Percentiles rank a stretch among this genome's conserved stretches.
Evolutionary conservation across 2,329 filamentous ascomycete genomes (phyloP).

Genomic region (Biscogniauxia sp.): DNA sequence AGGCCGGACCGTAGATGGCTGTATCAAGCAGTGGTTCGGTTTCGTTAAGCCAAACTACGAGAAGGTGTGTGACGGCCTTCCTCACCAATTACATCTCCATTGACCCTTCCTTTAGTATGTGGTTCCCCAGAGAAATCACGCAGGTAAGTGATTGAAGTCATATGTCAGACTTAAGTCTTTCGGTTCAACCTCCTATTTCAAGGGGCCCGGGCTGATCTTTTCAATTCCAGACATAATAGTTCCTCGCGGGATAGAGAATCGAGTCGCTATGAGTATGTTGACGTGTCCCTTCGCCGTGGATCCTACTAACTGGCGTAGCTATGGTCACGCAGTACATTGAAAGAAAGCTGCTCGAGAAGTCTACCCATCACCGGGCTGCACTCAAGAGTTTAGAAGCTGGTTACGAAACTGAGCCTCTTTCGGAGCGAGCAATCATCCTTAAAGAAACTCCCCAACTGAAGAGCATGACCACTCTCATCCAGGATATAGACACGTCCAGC

Average conservation of each 20-base stretch:
- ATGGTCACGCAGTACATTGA: constrained; percentile 96
- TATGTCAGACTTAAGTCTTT: not conserved
- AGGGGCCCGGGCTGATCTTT: constrained; percentile 2
- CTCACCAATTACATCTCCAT: not conserved
- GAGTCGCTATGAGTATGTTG: constrained; percentile 74
- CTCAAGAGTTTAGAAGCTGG: constrained; percentile 73
- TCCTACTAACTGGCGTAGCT: constrained; percentile 42
- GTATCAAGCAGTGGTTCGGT: constrained; percentile 96
- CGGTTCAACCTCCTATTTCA: constrained; percentile 12
- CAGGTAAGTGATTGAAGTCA: constrained; percentile 50
- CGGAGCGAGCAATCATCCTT: constrained; percentile 71
- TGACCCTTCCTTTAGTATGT: constrained; percentile 59
- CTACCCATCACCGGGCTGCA: constrained; percentile 74
- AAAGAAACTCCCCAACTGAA: constrained; percentile 75
- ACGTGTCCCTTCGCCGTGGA: not conserved
- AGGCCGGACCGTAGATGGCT: constrained; percentile 87
- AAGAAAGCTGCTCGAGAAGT: constrained; percentile 83
- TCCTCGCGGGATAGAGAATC: constrained; percentile 90
- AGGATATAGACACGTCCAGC: constrained; percentile 71
- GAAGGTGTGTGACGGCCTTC: constrained; percentile 45
- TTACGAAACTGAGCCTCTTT: constrained; percentile 69
- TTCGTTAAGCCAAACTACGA: constrained; percentile 98
- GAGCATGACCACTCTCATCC: constrained; percentile 88
- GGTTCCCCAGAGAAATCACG: constrained; percentile 84
- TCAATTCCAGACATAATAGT: constrained; percentile 75